Base-by-base conservation (phyloP, 352 stramenopile genomes). In the Phytophthora crassamura region DNA sequence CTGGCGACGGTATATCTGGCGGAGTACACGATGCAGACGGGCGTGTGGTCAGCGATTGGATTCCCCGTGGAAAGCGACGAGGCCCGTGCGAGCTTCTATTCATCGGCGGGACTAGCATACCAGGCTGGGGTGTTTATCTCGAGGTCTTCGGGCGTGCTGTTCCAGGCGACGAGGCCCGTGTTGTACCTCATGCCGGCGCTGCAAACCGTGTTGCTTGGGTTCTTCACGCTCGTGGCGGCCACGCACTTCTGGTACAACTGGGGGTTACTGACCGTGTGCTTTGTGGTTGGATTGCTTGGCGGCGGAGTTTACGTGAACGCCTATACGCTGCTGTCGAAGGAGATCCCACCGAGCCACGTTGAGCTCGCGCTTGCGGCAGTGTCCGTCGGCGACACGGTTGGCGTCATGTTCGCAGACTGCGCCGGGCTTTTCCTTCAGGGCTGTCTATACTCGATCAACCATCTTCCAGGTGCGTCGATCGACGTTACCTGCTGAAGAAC, bases 11-110 rank as follows among this genome's bases (percentile, higher is more conserved):
- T 98, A 5, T 98, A 98, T 70, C 90, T 95, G 35, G 87, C 93
- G 8, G 95, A 98, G 69, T 98, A 98, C 75, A 91, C 90, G 5
- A 93, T 98, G 70, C 93, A 98, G 73, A 93, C 88, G 1, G 95
- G 94, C 25, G 89, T 96, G 11, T 98, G 95, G 95, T 95, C 90
- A 12, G 82, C 93, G 10, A 98, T 98, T 65, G 94, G 95, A 8
- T 98, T 98, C 64, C 95, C 95, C 1, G 86, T 98, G 0, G 73
- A 80, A 22, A 86, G 78, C 63, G 69, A 78, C 33, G 62, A 67
- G 0, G 84, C 93, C 7, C 88, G 93, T 30, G 71, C 91, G 36
- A 64, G 72, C 40, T 98, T 98, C 71, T 98, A 98, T 68, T 76
- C 90, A 33, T 90, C 86, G 3, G 87, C 90, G 1, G 97, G 97